Evolutionary conservation across 129 eudicot genomes (phyloP).

Genomic region (sunflower (Helianthus annuus)): HanXRQr2.0-SUNRISE NC_035446.2:165902943-165903442

Average conservation of each 20-base stretch:
- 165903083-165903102: conserved; percentile 41
- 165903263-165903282: conserved; percentile 61
- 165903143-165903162: conserved; percentile 65
- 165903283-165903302: conserved; percentile 48
- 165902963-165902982: too few species aligned
- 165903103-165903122: conserved; percentile 39
- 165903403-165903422: conserved; percentile 30
- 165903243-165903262: conserved; percentile 85
- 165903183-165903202: conserved; percentile 60
- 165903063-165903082: conserved; percentile 57
- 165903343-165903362: conserved; percentile 74
- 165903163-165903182: conserved; percentile 64
- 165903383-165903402: conserved; percentile 46
- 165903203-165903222: conserved; percentile 61
- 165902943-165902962: too few species aligned
- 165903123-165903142: conserved; percentile 76
- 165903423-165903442: conserved; percentile 24
- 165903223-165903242: conserved; percentile 67
- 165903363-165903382: conserved; percentile 24
- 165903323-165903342: conserved; percentile 77
- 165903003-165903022: conserved; percentile 50
- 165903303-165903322: conserved; percentile 67
- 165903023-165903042: conserved; percentile 47
- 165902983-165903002: too few species aligned
- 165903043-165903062: conserved; percentile 62